A percentile compares a stretch with the other conserved stretches of the same genome.
These are phyloP conservation scores for Amphichorda felina DNA, from an alignment of 2,329 filamentous ascomycete genomes.

Conservation along the genomic window DNA sequence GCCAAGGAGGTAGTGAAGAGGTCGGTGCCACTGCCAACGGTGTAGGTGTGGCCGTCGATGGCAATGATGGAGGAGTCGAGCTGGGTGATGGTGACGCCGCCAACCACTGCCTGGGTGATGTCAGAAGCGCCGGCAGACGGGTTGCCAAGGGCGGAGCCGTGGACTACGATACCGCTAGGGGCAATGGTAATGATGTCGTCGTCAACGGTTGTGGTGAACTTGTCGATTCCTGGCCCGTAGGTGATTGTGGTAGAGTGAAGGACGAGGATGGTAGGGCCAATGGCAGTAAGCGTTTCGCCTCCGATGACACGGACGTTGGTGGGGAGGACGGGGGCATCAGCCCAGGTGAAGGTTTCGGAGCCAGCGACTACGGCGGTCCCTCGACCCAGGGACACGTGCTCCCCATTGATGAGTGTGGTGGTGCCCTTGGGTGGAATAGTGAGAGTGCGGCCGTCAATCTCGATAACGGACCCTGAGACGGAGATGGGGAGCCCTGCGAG, in stretches of 20 bases:
- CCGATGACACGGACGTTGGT: conserved; percentile 34
- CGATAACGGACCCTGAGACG: conserved; percentile 25
- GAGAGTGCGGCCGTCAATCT: conserved; percentile 30
- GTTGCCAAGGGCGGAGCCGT: conserved; percentile 30
- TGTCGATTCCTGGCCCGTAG: conserved; percentile 24
- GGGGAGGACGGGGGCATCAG: conserved; percentile 5
- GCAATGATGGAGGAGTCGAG: conserved; percentile 35
- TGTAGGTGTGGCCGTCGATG: conserved; percentile 37
- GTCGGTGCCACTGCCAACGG: conserved; percentile 31
- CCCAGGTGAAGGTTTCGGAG: conserved; percentile 1
- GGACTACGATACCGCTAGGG: conserved; percentile 27
- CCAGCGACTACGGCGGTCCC: conserved; percentile 14
- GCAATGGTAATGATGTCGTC: conserved; percentile 40
- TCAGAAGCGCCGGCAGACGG: conserved; percentile 17
- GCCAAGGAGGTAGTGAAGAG: conserved; percentile 32
- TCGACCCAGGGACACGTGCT: conserved; percentile 20
- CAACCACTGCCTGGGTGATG: conserved; percentile 33
- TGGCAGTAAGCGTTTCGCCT: conserved; percentile 32
- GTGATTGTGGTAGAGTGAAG: conserved; percentile 30
- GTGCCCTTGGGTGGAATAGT: conserved; percentile 23
- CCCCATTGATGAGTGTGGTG: conserved; percentile 19
- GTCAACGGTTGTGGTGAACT: conserved; percentile 27
- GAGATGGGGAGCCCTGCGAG: conserved; percentile 27
- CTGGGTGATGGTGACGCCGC: conserved; percentile 39
- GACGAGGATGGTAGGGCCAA: conserved; percentile 26